Base-by-base conservation (phyloP, 2,329 filamentous ascomycete species). In the Domatiomyces catenatus region DNA sequence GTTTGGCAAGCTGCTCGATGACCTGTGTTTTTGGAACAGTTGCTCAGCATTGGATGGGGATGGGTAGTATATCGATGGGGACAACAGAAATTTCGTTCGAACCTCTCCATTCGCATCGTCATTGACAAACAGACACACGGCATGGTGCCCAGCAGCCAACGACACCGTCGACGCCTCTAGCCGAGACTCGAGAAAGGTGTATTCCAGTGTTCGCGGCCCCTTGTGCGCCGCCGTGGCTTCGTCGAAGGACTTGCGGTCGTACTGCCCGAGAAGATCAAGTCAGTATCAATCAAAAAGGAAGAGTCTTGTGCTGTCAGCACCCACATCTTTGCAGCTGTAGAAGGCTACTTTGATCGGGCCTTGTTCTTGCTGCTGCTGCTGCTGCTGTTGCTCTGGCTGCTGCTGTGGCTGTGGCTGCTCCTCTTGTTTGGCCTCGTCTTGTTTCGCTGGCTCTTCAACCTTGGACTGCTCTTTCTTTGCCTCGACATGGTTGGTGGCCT, bases 101-200 rank as follows among this genome's bases (percentile, higher is more conserved):
- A 66, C 60, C 28, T 36, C 28, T 4, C 64, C 69, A 49, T 71
- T 66, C 18, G 82, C 67, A 3, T 65, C 64, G 65, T 84, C 81
- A 63, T 84, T 84, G 61, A 84, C 81, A 58, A 84, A 84, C 58
- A 77, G 75, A 65, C 80, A 84, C 47, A 84, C 71, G 50, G 79
- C 80, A 43, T 73, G 66, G 52, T 73, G 70, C 36, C 69, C 72
- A 1, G 66, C 60, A 2, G 75, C 75, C 5, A 83, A 71, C 1
- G 72, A 57, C 1, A 72, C 76, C 0, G 80, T 84, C 45, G 79
- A 73, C 24, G 68, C 56, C 42, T 67, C 70, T 8, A 84, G 72
- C 2, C 75, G 60, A 52, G 80, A 77, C 45, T 78, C 71, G 64
- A 82, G 77, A 63, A 75, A 81, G 51, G 68, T 61, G 49, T 36